Evolutionary conservation across 23 red algal genomes (phyloP), one percentile per base, ranked within the genome.

Genomic region (Gracilariopsis chorda): DNA sequence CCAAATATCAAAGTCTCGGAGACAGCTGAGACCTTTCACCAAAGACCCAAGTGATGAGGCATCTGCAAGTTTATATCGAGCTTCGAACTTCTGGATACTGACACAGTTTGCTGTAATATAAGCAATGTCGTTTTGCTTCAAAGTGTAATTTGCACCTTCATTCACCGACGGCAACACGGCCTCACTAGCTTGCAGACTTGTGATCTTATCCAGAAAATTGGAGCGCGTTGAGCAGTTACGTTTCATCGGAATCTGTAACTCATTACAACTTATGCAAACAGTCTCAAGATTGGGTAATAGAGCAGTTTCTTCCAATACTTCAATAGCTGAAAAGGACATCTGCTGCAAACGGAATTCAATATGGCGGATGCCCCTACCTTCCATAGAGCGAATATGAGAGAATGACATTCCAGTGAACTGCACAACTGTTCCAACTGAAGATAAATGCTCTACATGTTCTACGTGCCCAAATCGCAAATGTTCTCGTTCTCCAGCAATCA

Each of bases 1-100:
- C 62, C 62, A 68, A 37, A 68, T 36, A 41, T 68, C 62, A 36
- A 68, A 68, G 41, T 68, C 62, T 68, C 41, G 35, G 62, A 68
- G 62, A 19, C 1, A 25, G 33, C 27, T 68, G 5, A 68, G 62
- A 4, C 62, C 62, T 7, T 36, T 68, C 13, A 68, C 62, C 20
- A 68, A 12, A 9, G 62, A 37, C 3, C 62, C 62, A 0, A 68
- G 62, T 36, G 41, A 27, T 8, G 62, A 25, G 7, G 41, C 62
- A 16, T 68, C 41, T 9, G 62, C 62, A 9, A 68, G 32, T 68
- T 68, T 36, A 16, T 68, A 68, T 36, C 62, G 35, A 39, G 62
- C 62, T 19, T 68, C 62, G 41, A 68, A 68, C 32, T 40, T 36
- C 21, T 17, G 62, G 27, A 68, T 35, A 68, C 21, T 68, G 62